Evolutionary conservation across 179 eudicot genomes (phyloP).

Genomic region (Pouteria campechiana): DNA sequence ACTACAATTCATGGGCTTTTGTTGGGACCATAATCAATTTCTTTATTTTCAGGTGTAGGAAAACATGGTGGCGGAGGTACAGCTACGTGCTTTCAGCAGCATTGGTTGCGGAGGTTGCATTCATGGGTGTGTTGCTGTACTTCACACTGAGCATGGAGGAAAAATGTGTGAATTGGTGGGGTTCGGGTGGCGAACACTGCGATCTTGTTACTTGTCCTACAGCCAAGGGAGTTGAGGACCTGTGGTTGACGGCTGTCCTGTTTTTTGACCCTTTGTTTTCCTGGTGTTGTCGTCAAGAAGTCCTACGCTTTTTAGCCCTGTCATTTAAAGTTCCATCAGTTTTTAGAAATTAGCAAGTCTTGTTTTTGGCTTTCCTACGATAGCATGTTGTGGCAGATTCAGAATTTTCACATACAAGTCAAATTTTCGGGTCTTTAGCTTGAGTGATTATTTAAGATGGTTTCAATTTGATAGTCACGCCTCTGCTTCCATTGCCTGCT

Average conservation of each 20-base stretch:
- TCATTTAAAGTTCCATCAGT: too few relatives aligned
- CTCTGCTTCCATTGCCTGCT: too few relatives aligned
- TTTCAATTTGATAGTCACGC: too few relatives aligned
- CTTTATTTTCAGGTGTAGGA: conserved; percentile 35
- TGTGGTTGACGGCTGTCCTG: conserved; percentile 50
- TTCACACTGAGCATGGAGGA: conserved; percentile 32
- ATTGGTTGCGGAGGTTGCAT: conserved; percentile 65
- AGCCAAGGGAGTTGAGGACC: conserved; percentile 47
- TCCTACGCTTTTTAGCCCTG: too few relatives aligned
- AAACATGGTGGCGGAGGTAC: conserved; percentile 74
- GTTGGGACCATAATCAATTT: conserved; percentile 47
- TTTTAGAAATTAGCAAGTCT: too few relatives aligned
- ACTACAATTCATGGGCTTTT: conserved; percentile 50
- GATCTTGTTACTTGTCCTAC: conserved; percentile 61
- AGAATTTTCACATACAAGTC: neutral
- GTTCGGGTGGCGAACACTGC: conserved; percentile 50
- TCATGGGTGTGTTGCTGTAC: conserved; percentile 56
- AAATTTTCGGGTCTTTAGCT: too few relatives aligned
- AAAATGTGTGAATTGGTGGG: conserved; percentile 50
- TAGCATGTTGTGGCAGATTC: neutral
- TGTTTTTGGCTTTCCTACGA: too few relatives aligned
- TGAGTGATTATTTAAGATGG: too few relatives aligned
- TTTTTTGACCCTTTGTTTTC: conserved; percentile 2
- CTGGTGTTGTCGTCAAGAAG: neutral
- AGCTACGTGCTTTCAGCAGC: conserved; percentile 68